Conservation (phyloP, 1,284 basidiomycete species). For the Irpex sp. region DNA sequence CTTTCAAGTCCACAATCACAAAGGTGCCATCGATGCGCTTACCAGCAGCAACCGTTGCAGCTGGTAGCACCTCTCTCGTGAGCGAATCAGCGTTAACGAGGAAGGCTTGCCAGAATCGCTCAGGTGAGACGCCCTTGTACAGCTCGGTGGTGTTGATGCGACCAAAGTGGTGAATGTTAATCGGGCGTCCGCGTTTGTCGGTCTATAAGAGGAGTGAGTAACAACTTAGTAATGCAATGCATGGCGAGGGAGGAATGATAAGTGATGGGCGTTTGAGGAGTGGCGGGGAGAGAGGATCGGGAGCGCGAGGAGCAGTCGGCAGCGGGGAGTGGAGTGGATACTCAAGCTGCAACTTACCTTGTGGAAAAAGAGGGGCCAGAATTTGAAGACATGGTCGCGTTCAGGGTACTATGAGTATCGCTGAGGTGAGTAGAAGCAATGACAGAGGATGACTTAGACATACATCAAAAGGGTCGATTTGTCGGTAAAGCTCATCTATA, state of each 20-base stretch:
- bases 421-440: background rate
- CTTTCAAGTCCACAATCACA: constrained; percentile 63
- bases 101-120: constrained; percentile 58
- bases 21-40: constrained; percentile 44
- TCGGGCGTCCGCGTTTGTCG: constrained; percentile 65
- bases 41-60: constrained; percentile 47
- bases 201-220: constrained; percentile 32
- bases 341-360: constrained; percentile 41
- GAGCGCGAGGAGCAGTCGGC: background rate
- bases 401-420: constrained; percentile 50
- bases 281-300: background rate
- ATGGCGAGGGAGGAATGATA: background rate
- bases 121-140: constrained; percentile 53
- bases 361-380: constrained; percentile 72
- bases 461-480: constrained; percentile 59
- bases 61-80: constrained; percentile 61
- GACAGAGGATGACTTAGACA: background rate
- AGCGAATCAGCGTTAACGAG: constrained; percentile 58
- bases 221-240: background rate
- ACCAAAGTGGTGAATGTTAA: constrained; percentile 61
- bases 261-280: too few species aligned
- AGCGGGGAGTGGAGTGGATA: background rate
- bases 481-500: constrained; percentile 49
- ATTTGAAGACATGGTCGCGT: constrained; percentile 58
- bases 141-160: constrained; percentile 55